phyloP scores from a whole-genome alignment of 306 rosid species.

The Cicer yamashitae region DNA sequence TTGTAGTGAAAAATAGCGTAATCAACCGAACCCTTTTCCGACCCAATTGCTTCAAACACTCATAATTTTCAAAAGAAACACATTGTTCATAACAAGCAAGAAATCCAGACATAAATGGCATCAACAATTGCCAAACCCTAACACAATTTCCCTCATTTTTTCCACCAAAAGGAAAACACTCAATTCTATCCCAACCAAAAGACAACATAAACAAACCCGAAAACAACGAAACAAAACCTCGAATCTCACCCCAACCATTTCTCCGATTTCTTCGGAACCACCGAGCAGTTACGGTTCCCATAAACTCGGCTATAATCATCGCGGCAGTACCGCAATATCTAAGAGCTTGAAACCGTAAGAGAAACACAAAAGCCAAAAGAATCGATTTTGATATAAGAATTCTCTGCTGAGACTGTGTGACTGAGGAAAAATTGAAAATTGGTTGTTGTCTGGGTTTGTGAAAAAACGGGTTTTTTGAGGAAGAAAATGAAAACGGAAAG shows the following conservation, averaged over 20 bases:
- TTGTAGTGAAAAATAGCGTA: conserved; percentile 73
- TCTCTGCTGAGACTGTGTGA: conserved; percentile 61
- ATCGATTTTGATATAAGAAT: conserved; percentile 58
- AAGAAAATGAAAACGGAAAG: conserved; percentile 5
- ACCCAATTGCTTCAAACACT: conserved; percentile 70
- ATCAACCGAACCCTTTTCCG: conserved; percentile 64
- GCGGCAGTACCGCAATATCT: conserved; percentile 88
- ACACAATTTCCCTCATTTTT: conserved; percentile 52
- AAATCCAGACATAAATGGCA: conserved; percentile 82
- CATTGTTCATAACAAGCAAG: conserved; percentile 65
- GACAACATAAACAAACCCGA: conserved; percentile 68
- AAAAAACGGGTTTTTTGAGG: conserved; percentile 52
- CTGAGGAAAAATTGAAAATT: conserved; percentile 46
- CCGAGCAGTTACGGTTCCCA: conserved; percentile 65
- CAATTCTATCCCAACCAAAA: conserved; percentile 79
- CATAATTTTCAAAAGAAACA: conserved; percentile 56
- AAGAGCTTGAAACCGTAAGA: conserved; percentile 85
- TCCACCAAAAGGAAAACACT: conserved; percentile 75
- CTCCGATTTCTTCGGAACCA: conserved; percentile 40
- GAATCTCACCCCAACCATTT: conserved; percentile 52
- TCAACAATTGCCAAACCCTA: conserved; percentile 82
- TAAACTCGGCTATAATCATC: conserved; percentile 85
- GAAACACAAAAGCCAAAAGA: conserved; percentile 74
- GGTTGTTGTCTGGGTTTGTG: conserved; percentile 51
- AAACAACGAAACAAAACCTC: conserved; percentile 66